Evolutionary conservation across 2,329 filamentous ascomycete genomes (phyloP).

Genomic region (Coniochaeta hoffmannii): DNA sequence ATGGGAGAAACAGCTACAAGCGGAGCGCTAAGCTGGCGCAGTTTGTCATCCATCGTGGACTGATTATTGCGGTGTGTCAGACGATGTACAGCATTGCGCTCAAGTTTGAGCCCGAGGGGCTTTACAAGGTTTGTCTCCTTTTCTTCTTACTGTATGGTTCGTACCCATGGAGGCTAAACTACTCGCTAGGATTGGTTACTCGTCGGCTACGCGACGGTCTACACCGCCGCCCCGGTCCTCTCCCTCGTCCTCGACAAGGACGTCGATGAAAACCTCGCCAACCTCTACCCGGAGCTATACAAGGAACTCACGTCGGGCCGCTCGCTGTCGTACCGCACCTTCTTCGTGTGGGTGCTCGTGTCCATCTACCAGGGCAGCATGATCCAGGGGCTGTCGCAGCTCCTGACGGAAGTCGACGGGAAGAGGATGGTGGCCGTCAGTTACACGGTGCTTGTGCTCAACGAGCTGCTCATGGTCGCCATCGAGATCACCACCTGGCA

Average conservation of each 20-base stretch:
- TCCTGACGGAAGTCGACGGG: slow-evolving; percentile 72
- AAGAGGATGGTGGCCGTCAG: slow-evolving; percentile 78
- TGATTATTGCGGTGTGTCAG: slow-evolving; percentile 93
- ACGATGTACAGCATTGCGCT: slow-evolving; percentile 95
- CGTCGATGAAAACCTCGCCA: slow-evolving; percentile 88
- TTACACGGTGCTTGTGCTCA: slow-evolving; percentile 86
- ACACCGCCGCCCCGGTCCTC: slow-evolving; percentile 89
- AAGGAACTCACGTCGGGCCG: slow-evolving; percentile 90
- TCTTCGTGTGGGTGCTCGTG: slow-evolving; percentile 94
- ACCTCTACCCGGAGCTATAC: slow-evolving; percentile 94
- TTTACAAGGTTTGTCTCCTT: slow-evolving; percentile 59
- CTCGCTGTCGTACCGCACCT: slow-evolving; percentile 83
- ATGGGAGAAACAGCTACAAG: slow-evolving; percentile 96
- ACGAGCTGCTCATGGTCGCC: slow-evolving; percentile 95
- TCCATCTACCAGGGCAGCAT: slow-evolving; percentile 92
- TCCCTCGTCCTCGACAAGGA: slow-evolving; percentile 91
- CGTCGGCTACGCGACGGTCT: slow-evolving; percentile 92
- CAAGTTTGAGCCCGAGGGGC: slow-evolving; percentile 83
- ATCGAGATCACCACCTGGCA: slow-evolving; percentile 98
- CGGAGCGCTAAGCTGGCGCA: slow-evolving; percentile 90
- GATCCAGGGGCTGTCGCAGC: slow-evolving; percentile 89
- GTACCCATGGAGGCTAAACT: slow-evolving; percentile 64
- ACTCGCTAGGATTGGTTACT: slow-evolving; percentile 86
- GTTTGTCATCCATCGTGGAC: slow-evolving; percentile 94
- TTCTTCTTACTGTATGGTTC: neutral